phyloP scores from a whole-genome alignment of 495 filamentous ascomycete genomes.

The Annulohypoxylon stygium region DNA sequence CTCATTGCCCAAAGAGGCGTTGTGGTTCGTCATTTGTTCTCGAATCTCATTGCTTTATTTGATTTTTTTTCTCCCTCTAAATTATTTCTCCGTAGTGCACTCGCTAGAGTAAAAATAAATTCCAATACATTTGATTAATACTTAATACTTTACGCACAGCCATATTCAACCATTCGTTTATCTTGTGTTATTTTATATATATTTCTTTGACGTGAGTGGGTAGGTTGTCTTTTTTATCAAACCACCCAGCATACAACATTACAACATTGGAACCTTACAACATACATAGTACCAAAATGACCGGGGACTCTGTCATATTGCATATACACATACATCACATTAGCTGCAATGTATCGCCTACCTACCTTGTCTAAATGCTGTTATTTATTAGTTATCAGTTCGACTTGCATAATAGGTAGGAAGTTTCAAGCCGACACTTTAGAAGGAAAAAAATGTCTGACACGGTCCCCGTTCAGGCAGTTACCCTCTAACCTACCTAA shows the following conservation, averaged over 20 bases:
- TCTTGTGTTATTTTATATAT: slow-evolving; percentile 10
- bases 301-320: slow-evolving; percentile 8
- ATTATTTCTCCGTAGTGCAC: slow-evolving; percentile 22
- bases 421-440: slow-evolving; percentile 30
- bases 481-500: slow-evolving; percentile 42
- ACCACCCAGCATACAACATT: neutral
- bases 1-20: slow-evolving; percentile 36
- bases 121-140: slow-evolving; percentile 7
- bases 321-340: slow-evolving; percentile 22
- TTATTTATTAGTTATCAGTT: slow-evolving; percentile 19
- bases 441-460: slow-evolving; percentile 27
- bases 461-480: slow-evolving; percentile 45
- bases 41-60: slow-evolving; percentile 28
- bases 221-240: neutral
- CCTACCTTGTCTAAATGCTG: slow-evolving; percentile 11
- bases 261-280: neutral
- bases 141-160: neutral
- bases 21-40: slow-evolving; percentile 27
- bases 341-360: slow-evolving; percentile 33
- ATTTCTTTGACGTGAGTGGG: slow-evolving; percentile 3
- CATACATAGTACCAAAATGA: neutral
- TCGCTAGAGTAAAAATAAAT: slow-evolving; percentile 38
- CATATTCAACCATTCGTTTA: slow-evolving; percentile 10
- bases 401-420: slow-evolving; percentile 20
- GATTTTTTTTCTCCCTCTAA: slow-evolving; percentile 11